A percentile compares a stretch with the other conserved stretches of the same genome.
Conservation (phyloP, 2,329 filamentous ascomycete genomes). For the Polytolypa hystricis region DNA sequence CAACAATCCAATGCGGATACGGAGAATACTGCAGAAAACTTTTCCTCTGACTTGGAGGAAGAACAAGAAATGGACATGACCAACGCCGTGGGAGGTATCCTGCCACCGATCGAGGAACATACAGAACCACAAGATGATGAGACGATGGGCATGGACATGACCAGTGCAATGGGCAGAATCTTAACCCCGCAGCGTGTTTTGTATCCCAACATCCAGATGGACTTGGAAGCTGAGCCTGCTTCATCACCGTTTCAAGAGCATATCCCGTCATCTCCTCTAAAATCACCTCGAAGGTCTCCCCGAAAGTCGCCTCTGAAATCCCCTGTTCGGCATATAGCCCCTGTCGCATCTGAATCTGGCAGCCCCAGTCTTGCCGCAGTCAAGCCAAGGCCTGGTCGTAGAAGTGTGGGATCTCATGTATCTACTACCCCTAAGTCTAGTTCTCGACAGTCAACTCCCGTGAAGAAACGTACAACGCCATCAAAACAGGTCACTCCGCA, state of each 20-base stretch:
- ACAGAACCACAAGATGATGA: slow-evolving; percentile 29
- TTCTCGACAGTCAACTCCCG: slow-evolving; percentile 28
- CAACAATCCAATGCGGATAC: slow-evolving; percentile 10
- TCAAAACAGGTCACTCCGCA: slow-evolving; percentile 36
- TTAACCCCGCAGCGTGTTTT: slow-evolving; percentile 34
- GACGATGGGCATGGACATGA: slow-evolving; percentile 58
- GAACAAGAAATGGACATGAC: slow-evolving; percentile 51
- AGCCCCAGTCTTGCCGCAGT: slow-evolving; percentile 48
- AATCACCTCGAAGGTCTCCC: too few relatives aligned
- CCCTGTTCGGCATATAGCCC: slow-evolving; percentile 23
- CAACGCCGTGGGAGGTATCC: slow-evolving; percentile 34
- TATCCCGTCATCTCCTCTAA: slow-evolving; percentile 21
- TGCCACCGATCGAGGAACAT: slow-evolving; percentile 29
- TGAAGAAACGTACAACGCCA: slow-evolving; percentile 27
- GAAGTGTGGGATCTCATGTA: slow-evolving; percentile 35
- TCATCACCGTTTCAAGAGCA: slow-evolving; percentile 38
- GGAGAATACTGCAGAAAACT: slow-evolving; percentile 9
- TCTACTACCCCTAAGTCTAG: slow-evolving; percentile 35
- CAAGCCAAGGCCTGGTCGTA: slow-evolving; percentile 33
- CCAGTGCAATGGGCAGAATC: slow-evolving; percentile 52
- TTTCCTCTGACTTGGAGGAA: slow-evolving; percentile 6
- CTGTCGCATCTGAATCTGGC: slow-evolving; percentile 38
- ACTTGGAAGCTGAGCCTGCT: slow-evolving; percentile 36
- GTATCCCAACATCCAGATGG: slow-evolving; percentile 44
- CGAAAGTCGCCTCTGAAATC: slow-evolving; percentile 7